These are phyloP conservation scores for Pythium graminicola DNA, from an alignment of 352 stramenopile genomes.

Conservation along the genomic window DNA sequence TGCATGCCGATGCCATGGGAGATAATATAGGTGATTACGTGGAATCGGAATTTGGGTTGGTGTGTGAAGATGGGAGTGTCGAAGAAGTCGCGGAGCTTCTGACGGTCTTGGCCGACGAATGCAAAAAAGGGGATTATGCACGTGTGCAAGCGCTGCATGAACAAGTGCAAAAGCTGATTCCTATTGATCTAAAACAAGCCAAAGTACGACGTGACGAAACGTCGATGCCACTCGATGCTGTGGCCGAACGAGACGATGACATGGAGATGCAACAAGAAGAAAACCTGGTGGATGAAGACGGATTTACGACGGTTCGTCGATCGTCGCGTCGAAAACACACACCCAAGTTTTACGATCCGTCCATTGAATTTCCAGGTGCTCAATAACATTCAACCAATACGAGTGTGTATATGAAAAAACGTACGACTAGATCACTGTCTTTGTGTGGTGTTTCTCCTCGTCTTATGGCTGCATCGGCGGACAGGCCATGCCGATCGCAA, in stretches of 20 bases:
- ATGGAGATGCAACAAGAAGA: constrained; percentile 23
- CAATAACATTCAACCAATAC: no score
- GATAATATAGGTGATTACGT: constrained; percentile 69
- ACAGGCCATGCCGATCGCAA: constrained; percentile 13
- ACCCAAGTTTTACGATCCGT: constrained; percentile 72
- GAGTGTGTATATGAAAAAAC: not conserved
- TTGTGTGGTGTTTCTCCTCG: not conserved
- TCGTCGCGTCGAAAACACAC: constrained; percentile 52
- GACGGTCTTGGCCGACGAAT: constrained; percentile 61
- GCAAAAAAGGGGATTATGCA: constrained; percentile 68
- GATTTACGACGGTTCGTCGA: constrained; percentile 68
- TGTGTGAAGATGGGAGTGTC: constrained; percentile 75
- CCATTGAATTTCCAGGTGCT: constrained; percentile 68
- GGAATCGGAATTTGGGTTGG: constrained; percentile 65
- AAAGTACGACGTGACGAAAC: constrained; percentile 44
- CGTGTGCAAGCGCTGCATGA: constrained; percentile 65
- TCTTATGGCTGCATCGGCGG: not conserved
- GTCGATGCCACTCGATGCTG: not conserved
- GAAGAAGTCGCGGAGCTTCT: constrained; percentile 65
- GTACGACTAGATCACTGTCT: not conserved
- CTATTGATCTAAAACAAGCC: constrained; percentile 73
- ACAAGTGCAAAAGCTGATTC: constrained; percentile 61
- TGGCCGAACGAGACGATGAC: not conserved
- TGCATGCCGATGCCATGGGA: constrained; percentile 60
- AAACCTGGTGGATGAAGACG: constrained; percentile 60